Conservation (phyloP, 164 flowering plant species). For the Kalanchoe fedtschenkoi region DNA sequence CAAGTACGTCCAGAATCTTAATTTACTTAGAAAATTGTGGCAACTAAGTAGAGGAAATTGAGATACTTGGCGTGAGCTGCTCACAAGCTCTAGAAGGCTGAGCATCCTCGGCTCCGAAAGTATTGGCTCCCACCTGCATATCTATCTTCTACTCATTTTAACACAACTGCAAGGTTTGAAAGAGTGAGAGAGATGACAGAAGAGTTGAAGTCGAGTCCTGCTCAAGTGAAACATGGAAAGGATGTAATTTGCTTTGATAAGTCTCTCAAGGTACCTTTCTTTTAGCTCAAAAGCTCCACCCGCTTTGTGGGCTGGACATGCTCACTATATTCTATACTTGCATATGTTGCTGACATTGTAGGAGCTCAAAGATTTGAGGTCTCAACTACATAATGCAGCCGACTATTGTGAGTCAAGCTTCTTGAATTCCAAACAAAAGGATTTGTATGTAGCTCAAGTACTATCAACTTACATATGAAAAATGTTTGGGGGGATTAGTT, state of each 20-base stretch:
- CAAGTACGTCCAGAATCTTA: background rate
- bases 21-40: background rate
- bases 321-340: too few relatives aligned
- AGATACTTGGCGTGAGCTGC: constrained; percentile 4
- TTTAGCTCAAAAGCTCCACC: too few relatives aligned
- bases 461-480: background rate
- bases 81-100: background rate
- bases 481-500: background rate
- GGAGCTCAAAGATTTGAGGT: constrained; percentile 61
- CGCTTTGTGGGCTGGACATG: background rate
- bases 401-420: constrained; percentile 54
- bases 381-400: constrained; percentile 74
- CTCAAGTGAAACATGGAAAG: constrained; percentile 9
- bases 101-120: background rate
- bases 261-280: constrained; percentile 33
- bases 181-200: background rate
- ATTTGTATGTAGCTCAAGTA: constrained; percentile 17
- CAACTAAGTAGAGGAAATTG: background rate
- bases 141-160: background rate
- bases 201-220: background rate
- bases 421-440: constrained; percentile 38
- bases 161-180: background rate
- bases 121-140: background rate
- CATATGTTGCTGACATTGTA: constrained; percentile 12
- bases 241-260: constrained; percentile 17